Conservation (phyloP, 768 basidiomycete genomes). For the Boletus fagicola region DNA sequence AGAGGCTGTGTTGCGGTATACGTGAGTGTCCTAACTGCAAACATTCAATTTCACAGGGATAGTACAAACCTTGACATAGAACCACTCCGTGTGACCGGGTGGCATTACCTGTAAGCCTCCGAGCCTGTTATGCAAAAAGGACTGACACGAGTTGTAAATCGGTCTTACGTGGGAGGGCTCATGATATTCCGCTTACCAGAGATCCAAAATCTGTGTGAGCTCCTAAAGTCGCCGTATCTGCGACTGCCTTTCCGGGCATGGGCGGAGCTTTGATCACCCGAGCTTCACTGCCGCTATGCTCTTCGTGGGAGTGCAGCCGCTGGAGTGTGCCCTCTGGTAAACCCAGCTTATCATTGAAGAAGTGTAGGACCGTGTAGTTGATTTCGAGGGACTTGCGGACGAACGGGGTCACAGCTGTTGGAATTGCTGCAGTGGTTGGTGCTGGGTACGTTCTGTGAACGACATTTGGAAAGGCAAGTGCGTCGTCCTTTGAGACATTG, state of each 20-base stretch:
- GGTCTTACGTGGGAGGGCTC: not conserved
- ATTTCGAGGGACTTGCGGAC: slow-evolving; percentile 56
- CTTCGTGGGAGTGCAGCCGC: slow-evolving; percentile 42
- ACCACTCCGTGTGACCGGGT: slow-evolving; percentile 61
- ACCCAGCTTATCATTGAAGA: slow-evolving; percentile 58
- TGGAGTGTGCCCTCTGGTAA: slow-evolving; percentile 49
- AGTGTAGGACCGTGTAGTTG: slow-evolving; percentile 48
- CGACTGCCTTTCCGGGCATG: slow-evolving; percentile 23
- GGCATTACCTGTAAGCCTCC: slow-evolving; percentile 70
- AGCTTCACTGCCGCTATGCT: slow-evolving; percentile 56
- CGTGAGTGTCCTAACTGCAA: not conserved
- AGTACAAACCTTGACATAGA: slow-evolving; percentile 54
- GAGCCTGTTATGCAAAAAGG: slow-evolving; percentile 66
- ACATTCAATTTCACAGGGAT: not conserved
- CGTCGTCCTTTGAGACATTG: slow-evolving; percentile 70
- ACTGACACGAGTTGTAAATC: slow-evolving; percentile 34
- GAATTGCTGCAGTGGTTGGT: slow-evolving; percentile 50
- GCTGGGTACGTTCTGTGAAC: slow-evolving; percentile 57
- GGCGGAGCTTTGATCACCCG: slow-evolving; percentile 53
- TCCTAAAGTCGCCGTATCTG: slow-evolving; percentile 48
- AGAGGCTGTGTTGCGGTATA: slow-evolving; percentile 38
- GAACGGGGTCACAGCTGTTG: slow-evolving; percentile 50
- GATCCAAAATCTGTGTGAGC: slow-evolving; percentile 76
- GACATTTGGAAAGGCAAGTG: slow-evolving; percentile 52
- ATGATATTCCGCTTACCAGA: slow-evolving; percentile 40